Conservation (phyloP, 345 rosid species). For the Populus simonii region DNA sequence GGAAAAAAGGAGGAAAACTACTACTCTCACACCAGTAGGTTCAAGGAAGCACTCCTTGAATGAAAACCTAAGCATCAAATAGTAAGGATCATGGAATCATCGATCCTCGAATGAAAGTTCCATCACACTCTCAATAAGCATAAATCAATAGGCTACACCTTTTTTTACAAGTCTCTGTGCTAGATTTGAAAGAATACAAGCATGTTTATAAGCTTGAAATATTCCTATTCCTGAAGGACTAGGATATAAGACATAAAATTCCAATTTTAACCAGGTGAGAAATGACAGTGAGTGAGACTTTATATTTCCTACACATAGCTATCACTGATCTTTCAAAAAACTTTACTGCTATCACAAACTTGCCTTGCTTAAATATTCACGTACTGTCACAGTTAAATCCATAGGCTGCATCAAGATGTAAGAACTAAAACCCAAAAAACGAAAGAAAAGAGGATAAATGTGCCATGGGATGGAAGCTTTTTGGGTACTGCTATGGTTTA, state of each 20-base stretch:
- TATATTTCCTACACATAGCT: background rate
- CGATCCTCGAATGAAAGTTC: background rate
- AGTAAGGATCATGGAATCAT: background rate
- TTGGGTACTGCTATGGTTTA: background rate
- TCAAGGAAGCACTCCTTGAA: background rate
- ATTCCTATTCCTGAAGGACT: background rate
- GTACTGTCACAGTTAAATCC: background rate
- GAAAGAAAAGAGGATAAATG: background rate
- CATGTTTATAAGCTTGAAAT: background rate
- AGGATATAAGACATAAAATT: background rate
- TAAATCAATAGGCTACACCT: background rate
- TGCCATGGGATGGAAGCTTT: background rate
- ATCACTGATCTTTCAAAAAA: background rate
- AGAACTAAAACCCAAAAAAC: background rate
- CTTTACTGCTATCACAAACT: background rate
- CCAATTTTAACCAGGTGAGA: background rate
- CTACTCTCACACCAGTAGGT: background rate
- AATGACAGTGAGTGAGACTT: background rate
- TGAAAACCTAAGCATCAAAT: background rate
- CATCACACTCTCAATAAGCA: background rate
- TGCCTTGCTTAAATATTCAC: background rate
- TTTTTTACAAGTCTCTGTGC: background rate
- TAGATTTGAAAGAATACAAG: background rate
- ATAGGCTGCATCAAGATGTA: background rate
- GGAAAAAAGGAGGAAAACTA: background rate